Conservation (phyloP, 1,284 basidiomycete species). For the Golubevia pallescens region DNA sequence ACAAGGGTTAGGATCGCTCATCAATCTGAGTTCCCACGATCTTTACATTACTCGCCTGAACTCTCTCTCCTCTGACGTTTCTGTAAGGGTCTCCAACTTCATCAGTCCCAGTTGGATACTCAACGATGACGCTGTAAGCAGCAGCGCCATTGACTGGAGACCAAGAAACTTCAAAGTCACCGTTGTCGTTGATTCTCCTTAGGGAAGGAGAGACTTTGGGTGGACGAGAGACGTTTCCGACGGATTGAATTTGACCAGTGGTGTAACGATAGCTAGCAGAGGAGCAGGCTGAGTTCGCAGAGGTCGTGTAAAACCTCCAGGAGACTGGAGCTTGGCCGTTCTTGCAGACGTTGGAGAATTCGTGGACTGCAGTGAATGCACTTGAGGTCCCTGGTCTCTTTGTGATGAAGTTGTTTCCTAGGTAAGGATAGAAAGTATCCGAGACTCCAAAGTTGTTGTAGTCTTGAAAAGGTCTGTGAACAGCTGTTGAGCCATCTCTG, state of each 20-base stretch:
- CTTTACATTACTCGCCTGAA: background rate
- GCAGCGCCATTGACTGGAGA: background rate
- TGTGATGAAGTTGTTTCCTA: too few species aligned
- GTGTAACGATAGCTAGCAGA: background rate
- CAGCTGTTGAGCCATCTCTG: too few species aligned
- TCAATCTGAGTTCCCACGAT: background rate
- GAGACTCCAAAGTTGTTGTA: too few species aligned
- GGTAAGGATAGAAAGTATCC: too few species aligned
- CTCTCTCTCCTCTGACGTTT: background rate
- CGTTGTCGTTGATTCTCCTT: background rate
- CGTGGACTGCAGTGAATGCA: background rate
- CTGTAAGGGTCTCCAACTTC: background rate
- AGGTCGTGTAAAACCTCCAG: background rate
- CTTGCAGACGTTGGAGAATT: background rate
- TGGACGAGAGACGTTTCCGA: background rate
- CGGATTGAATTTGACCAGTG: background rate
- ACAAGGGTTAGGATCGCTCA: background rate
- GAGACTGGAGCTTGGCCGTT: background rate
- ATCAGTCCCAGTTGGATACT: background rate
- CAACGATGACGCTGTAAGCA: background rate
- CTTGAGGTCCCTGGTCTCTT: background rate
- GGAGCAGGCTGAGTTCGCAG: background rate
- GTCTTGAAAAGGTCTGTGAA: too few species aligned
- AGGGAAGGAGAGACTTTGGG: background rate
- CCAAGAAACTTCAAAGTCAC: background rate